Conservation (phyloP, 176 grass and related monocot genomes). For the Carex pumila region DNA sequence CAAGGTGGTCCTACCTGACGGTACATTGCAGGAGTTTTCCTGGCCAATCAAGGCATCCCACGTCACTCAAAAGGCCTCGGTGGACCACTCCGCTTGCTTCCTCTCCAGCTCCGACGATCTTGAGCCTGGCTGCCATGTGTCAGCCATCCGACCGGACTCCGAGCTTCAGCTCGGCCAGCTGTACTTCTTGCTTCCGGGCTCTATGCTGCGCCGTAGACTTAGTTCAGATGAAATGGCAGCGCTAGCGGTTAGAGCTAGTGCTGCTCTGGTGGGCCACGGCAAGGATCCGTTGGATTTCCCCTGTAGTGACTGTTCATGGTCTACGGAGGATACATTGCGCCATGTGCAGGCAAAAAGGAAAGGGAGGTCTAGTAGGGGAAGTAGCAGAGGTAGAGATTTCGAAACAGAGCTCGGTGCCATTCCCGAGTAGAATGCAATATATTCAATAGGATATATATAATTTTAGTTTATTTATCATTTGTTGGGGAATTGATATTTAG, state of each 20-base stretch:
- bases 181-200: constrained; percentile 72
- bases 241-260: constrained; percentile 72
- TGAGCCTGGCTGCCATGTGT: constrained; percentile 45
- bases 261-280: constrained; percentile 46
- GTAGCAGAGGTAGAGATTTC: constrained; percentile 50
- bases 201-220: constrained; percentile 54
- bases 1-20: constrained; percentile 53
- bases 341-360: constrained; percentile 11
- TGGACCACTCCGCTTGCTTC: constrained; percentile 27
- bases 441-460: neutral
- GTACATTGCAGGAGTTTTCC: constrained; percentile 51
- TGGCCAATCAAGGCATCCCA: constrained; percentile 48
- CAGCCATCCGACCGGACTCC: constrained; percentile 28
- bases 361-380: constrained; percentile 30
- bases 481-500: neutral
- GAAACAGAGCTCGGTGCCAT: constrained; percentile 68
- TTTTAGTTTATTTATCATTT: neutral
- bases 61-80: constrained; percentile 30
- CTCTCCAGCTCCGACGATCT: constrained; percentile 75
- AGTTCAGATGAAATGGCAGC: constrained; percentile 72
- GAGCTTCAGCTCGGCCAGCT: constrained; percentile 80
- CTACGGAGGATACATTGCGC: neutral
- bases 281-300: constrained; percentile 48
- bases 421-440: constrained; percentile 38
- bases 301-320: neutral